phyloP scores from a whole-genome alignment of 2,329 filamentous ascomycete genomes.

The Tolypocladium amazonense region DNA sequence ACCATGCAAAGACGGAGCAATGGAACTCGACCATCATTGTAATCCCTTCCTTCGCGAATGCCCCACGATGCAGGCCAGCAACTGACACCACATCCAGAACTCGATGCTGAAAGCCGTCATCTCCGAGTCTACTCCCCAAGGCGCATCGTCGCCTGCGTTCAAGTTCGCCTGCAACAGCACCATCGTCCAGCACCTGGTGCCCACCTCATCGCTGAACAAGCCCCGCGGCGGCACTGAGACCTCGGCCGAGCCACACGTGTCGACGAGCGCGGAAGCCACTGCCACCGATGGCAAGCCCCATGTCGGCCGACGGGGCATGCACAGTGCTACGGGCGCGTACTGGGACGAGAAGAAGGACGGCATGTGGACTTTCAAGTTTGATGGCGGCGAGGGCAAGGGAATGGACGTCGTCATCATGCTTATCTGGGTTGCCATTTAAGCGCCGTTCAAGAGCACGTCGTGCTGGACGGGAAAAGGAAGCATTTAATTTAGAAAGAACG shows the following conservation, averaged over 20 bases:
- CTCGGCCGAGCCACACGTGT: conserved; percentile 39
- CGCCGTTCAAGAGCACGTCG: background rate
- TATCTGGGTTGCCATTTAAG: conserved; percentile 66
- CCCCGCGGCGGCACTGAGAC: conserved; percentile 38
- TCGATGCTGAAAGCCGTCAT: conserved; percentile 68
- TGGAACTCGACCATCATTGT: conserved; percentile 96
- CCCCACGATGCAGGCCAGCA: background rate
- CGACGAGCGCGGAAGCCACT: conserved; percentile 41
- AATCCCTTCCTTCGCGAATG: conserved; percentile 23
- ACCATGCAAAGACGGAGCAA: conserved; percentile 70
- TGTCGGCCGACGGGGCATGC: conserved; percentile 81
- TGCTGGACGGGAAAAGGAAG: background rate
- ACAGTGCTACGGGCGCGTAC: conserved; percentile 74
- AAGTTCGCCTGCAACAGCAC: conserved; percentile 98
- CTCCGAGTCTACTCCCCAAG: conserved; percentile 55
- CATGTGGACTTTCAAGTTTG: conserved; percentile 84
- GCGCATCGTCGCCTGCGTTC: conserved; percentile 53
- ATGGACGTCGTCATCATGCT: conserved; percentile 62
- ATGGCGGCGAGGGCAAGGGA: conserved; percentile 55
- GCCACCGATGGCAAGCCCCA: conserved; percentile 57
- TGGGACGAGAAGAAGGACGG: conserved; percentile 88
- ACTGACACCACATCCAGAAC: conserved; percentile 40
- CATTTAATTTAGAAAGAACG: background rate
- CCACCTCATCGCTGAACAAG: conserved; percentile 54
- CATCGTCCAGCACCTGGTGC: conserved; percentile 86